Percentiles rank a stretch among this genome's conserved stretches.
Conservation (phyloP, 805 yeast species). For the Torulaspora quercuum region DNA sequence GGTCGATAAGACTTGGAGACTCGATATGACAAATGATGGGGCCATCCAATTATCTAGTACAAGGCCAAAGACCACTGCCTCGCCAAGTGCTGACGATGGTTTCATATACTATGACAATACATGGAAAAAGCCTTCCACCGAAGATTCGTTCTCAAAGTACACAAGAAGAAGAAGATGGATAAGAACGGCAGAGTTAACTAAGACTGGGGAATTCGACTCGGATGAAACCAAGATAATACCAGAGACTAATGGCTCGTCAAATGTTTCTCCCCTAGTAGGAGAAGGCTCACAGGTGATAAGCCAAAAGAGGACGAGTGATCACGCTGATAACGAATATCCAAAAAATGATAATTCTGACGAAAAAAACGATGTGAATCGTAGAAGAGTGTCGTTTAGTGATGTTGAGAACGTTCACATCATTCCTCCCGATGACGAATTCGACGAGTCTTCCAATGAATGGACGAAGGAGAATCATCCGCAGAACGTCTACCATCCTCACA, state of each 20-base stretch:
- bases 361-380: slow-evolving; percentile 11
- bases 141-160: slow-evolving; percentile 82
- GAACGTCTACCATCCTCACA: no score
- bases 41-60: slow-evolving; percentile 67
- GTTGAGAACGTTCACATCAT: slow-evolving; percentile 30
- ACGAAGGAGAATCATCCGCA: slow-evolving; percentile 8
- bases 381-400: slow-evolving; percentile 36
- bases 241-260: slow-evolving; percentile 2
- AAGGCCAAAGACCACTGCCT: slow-evolving; percentile 52
- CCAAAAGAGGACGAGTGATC: slow-evolving; percentile 7
- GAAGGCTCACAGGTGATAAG: slow-evolving; percentile 5
- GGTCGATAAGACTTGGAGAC: slow-evolving; percentile 90
- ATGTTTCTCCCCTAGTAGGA: neutral
- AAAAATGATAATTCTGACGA: slow-evolving; percentile 5
- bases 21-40: slow-evolving; percentile 86
- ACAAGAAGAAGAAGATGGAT: slow-evolving; percentile 96
- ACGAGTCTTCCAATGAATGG: slow-evolving; percentile 4
- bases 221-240: slow-evolving; percentile 5
- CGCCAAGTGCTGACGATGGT: slow-evolving; percentile 79
- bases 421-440: slow-evolving; percentile 18
- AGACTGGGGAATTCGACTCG: slow-evolving; percentile 13
- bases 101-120: slow-evolving; percentile 86
- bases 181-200: slow-evolving; percentile 82
- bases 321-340: slow-evolving; percentile 5
- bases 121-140: slow-evolving; percentile 89